A percentile compares a stretch with the other conserved stretches of the same genome.
Conservation (phyloP, 768 basidiomycete genomes). For the Collybia nuda region DNA sequence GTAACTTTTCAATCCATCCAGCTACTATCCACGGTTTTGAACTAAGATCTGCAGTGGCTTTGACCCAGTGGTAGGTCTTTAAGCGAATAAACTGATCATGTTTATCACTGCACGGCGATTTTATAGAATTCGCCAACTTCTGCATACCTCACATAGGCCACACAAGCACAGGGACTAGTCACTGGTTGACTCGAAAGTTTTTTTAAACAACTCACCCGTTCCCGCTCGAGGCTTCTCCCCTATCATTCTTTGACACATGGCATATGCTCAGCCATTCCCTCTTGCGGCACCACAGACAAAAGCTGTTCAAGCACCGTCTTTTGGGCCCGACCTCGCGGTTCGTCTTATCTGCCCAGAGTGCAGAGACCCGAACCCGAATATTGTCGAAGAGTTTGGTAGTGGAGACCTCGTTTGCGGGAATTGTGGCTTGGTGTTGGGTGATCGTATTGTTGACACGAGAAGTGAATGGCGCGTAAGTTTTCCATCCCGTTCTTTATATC, state of each 20-base stretch:
- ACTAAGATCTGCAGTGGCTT: not conserved
- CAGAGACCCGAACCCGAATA: constrained; percentile 88
- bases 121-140: constrained; percentile 11
- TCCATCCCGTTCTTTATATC: constrained; percentile 10
- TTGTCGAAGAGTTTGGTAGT: constrained; percentile 96
- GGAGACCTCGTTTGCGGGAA: constrained; percentile 96
- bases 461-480: constrained; percentile 94
- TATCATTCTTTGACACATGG: constrained; percentile 43
- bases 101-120: constrained; percentile 11
- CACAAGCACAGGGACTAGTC: constrained; percentile 3
- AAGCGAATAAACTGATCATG: constrained; percentile 10
- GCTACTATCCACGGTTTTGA: too few species aligned
- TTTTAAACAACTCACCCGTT: constrained; percentile 2
- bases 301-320: constrained; percentile 54
- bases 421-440: constrained; percentile 94
- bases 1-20: too few species aligned
- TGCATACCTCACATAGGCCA: not conserved
- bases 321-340: constrained; percentile 81
- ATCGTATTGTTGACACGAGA: constrained; percentile 94
- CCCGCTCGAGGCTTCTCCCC: constrained; percentile 23
- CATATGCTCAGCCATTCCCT: constrained; percentile 79
- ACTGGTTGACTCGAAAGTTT: not conserved
- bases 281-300: constrained; percentile 61
- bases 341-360: constrained; percentile 96
- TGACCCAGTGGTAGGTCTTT: constrained; percentile 14